Evolutionary conservation across 768 basidiomycete genomes (phyloP).

Genomic region (Mycena metata): DNA sequence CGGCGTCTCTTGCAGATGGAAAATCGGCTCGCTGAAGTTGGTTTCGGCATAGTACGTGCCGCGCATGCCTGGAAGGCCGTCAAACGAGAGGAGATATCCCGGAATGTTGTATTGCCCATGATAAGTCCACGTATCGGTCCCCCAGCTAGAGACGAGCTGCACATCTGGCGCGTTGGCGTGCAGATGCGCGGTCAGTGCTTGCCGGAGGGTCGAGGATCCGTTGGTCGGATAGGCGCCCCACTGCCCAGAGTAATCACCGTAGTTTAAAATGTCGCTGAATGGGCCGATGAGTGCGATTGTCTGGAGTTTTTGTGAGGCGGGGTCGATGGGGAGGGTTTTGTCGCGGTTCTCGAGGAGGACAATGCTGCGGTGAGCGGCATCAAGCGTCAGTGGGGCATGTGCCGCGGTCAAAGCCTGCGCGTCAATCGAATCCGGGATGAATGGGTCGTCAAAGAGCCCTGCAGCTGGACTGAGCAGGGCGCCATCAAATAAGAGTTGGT

Average conservation of each 20-base stretch:
- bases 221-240: constrained; percentile 43
- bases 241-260: constrained; percentile 45
- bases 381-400: constrained; percentile 42
- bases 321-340: constrained; percentile 40
- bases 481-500: neutral
- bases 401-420: constrained; percentile 34
- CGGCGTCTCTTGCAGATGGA: constrained; percentile 39
- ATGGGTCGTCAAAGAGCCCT: constrained; percentile 39
- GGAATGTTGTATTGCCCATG: constrained; percentile 44
- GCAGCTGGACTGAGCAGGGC: neutral
- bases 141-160: constrained; percentile 41
- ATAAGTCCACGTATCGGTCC: constrained; percentile 43
- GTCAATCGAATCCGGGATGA: constrained; percentile 36
- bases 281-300: constrained; percentile 44
- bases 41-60: constrained; percentile 44
- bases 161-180: constrained; percentile 1
- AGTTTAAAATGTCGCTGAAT: constrained; percentile 42
- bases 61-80: constrained; percentile 30
- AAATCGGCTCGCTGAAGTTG: constrained; percentile 39
- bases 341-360: constrained; percentile 44
- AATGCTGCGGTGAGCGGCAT: constrained; percentile 42
- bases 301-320: constrained; percentile 18
- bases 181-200: constrained; percentile 38
- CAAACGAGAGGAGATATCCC: constrained; percentile 40
- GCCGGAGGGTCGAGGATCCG: constrained; percentile 39